Percentiles rank a stretch among this genome's conserved stretches.
Conservation (phyloP, 2,329 filamentous ascomycete genomes). For the Neopestalotiopsis rosae region DNA sequence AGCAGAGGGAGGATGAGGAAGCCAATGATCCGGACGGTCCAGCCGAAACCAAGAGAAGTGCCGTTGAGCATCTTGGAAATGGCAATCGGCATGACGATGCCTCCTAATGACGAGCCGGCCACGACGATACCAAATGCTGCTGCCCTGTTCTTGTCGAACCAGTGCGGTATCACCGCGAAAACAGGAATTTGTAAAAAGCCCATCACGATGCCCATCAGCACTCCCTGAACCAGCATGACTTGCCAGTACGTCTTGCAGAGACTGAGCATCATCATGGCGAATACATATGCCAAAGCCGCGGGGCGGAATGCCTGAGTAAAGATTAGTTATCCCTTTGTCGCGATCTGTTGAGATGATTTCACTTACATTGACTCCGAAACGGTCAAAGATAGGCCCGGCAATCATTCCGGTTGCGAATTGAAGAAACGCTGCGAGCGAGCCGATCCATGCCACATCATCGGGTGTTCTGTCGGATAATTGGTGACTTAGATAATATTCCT, state of each 20-base stretch:
- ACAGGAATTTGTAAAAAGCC: slow-evolving; percentile 50
- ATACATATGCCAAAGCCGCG: slow-evolving; percentile 38
- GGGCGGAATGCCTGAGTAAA: slow-evolving; percentile 36
- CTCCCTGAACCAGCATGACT: slow-evolving; percentile 55
- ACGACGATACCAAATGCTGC: slow-evolving; percentile 52
- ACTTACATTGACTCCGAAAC: slow-evolving; percentile 41
- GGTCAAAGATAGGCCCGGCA: slow-evolving; percentile 42
- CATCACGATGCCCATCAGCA: slow-evolving; percentile 47
- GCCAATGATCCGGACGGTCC: slow-evolving; percentile 57
- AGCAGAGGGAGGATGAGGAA: slow-evolving; percentile 54
- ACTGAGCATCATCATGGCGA: slow-evolving; percentile 49
- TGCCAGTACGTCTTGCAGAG: slow-evolving; percentile 55
- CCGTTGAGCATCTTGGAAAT: slow-evolving; percentile 53
- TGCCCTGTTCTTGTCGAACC: slow-evolving; percentile 53
- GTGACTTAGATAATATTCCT: slow-evolving; percentile 38
- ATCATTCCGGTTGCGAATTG: slow-evolving; percentile 34
- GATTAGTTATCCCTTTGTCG: neutral
- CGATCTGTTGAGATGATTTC: neutral
- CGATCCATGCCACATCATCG: slow-evolving; percentile 42
- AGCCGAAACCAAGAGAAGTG: slow-evolving; percentile 50
- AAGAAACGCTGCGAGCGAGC: slow-evolving; percentile 37
- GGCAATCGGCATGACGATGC: slow-evolving; percentile 55
- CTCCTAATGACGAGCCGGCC: slow-evolving; percentile 55
- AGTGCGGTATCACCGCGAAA: slow-evolving; percentile 50
- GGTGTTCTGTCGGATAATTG: slow-evolving; percentile 31